phyloP scores from a whole-genome alignment of 768 basidiomycete species.

The Pilatotrama ljubarskyi region DNA sequence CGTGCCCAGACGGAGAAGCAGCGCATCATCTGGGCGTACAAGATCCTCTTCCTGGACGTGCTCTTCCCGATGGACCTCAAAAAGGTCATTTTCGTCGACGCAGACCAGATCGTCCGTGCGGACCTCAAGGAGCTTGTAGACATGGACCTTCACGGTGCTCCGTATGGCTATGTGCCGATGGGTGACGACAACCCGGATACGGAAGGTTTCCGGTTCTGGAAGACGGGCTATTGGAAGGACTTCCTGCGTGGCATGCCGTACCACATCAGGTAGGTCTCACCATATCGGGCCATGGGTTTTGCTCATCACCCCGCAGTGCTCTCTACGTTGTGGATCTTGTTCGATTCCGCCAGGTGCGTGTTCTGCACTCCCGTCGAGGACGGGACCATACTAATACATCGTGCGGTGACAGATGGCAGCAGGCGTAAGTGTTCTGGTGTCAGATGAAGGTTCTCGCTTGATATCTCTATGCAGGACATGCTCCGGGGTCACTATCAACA shows the following conservation, averaged over 20 bases:
- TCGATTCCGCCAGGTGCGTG: constrained; percentile 84
- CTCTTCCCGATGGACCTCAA: constrained; percentile 99
- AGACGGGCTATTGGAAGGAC: constrained; percentile 93
- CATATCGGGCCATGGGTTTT: neutral
- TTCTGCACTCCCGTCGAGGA: neutral
- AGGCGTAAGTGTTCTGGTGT: constrained; percentile 42
- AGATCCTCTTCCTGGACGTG: constrained; percentile 98
- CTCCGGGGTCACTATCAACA: constrained; percentile 90
- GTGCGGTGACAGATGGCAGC: constrained; percentile 47
- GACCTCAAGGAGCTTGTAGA: constrained; percentile 95
- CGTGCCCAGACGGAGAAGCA: constrained; percentile 98
- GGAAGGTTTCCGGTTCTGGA: constrained; percentile 99
- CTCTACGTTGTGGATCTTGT: constrained; percentile 95
- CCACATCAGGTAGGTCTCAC: constrained; percentile 79
- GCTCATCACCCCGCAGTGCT: constrained; percentile 55
- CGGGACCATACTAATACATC: neutral
- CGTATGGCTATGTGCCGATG: constrained; percentile 98
- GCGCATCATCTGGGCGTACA: constrained; percentile 98
- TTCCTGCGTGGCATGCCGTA: constrained; percentile 83
- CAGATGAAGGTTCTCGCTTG: neutral
- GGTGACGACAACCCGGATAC: constrained; percentile 92
- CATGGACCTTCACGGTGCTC: constrained; percentile 86
- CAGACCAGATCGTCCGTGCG: constrained; percentile 96
- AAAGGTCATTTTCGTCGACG: constrained; percentile 99
- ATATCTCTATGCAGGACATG: constrained; percentile 57